Percentiles rank a stretch among this genome's conserved stretches.
Conservation (phyloP, 2,329 filamentous ascomycete species). For the Dactylella cylindrospora region DNA sequence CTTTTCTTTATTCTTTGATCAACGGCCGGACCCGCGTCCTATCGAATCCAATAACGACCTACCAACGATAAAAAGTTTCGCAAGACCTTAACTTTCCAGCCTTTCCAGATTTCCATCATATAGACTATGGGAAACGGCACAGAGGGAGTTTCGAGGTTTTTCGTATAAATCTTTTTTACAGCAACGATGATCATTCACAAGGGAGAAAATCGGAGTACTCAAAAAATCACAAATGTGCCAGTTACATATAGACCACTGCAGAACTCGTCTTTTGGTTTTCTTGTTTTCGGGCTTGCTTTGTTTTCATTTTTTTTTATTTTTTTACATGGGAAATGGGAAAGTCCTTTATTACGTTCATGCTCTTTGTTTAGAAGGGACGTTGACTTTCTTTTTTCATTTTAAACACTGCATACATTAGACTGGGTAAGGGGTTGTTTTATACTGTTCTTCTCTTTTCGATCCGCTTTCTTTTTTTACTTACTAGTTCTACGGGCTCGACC, state of each 20-base stretch:
- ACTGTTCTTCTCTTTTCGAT: too few species aligned
- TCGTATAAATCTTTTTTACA: conserved; percentile 41
- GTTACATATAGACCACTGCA: neutral
- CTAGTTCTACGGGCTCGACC: too few species aligned
- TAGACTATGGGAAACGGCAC: conserved; percentile 42
- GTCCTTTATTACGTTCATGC: too few species aligned
- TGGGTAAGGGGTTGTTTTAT: too few species aligned
- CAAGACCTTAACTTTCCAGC: conserved; percentile 45
- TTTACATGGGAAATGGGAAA: neutral
- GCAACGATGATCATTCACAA: neutral
- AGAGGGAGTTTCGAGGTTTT: conserved; percentile 42
- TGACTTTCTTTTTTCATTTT: too few species aligned
- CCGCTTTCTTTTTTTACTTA: too few species aligned
- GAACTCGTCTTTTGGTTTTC: neutral
- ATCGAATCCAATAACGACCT: conserved; percentile 34
- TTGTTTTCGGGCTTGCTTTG: conserved; percentile 20
- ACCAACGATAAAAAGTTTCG: conserved; percentile 40
- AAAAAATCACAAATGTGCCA: neutral
- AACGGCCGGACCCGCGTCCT: conserved; percentile 37
- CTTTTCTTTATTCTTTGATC: conserved; percentile 38
- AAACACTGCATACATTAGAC: too few species aligned
- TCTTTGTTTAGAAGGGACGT: too few species aligned
- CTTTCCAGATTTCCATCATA: conserved; percentile 36
- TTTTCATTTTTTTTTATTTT: conserved; percentile 17
- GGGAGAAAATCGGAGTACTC: too few species aligned